phyloP scores from a whole-genome alignment of 345 rosid genomes.

The Citrus unshiu region DNA sequence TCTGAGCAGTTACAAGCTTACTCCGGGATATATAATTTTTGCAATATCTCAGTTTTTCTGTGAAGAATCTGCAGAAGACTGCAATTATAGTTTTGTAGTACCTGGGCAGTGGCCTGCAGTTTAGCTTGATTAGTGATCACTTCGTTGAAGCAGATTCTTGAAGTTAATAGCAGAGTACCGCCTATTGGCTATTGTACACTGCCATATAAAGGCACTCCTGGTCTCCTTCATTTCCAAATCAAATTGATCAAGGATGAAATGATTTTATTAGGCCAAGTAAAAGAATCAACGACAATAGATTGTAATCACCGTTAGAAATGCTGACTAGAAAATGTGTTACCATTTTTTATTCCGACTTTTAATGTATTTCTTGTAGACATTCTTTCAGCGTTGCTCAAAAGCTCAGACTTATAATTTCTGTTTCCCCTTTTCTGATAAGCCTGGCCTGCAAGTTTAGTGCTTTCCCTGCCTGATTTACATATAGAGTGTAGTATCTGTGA shows the following conservation, averaged over 20 bases:
- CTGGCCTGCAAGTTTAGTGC: not conserved
- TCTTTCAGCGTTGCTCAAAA: not conserved
- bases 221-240: not conserved
- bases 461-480: not conserved
- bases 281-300: not conserved
- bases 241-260: not conserved
- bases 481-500: not conserved
- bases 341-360: not conserved
- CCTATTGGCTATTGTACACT: not conserved
- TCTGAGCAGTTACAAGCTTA: constrained; percentile 36
- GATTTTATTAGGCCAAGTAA: not conserved
- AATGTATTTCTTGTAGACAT: not conserved
- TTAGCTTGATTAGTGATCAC: not conserved
- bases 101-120: not conserved
- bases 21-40: constrained; percentile 2
- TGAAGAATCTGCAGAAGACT: not conserved
- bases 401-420: not conserved
- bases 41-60: not conserved
- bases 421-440: not conserved
- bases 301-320: not conserved
- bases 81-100: not conserved
- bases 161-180: not conserved
- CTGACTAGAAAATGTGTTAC: not conserved
- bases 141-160: not conserved
- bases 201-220: not conserved